Conservation (phyloP, 805 yeast genomes). For the Groenewaldozyma salmanticensis region DNA sequence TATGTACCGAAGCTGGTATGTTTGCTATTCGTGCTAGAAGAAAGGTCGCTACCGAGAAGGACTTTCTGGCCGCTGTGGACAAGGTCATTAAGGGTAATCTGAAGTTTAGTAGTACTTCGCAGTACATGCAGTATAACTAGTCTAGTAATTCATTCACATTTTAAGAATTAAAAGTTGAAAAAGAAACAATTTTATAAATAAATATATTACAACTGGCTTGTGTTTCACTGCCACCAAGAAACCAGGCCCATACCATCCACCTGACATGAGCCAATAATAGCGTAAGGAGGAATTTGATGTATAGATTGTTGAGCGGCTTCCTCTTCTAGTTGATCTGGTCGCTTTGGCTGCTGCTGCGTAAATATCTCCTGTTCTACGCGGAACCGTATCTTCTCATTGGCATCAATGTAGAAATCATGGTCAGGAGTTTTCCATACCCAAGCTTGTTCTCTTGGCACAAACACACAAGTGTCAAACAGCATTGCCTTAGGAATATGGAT, state of each 20-base stretch:
- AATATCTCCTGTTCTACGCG: constrained; percentile 85
- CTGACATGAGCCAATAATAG: constrained; percentile 81
- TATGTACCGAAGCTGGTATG: constrained; percentile 99
- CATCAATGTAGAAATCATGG: constrained; percentile 73
- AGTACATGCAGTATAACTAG: constrained; percentile 96
- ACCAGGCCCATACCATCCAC: constrained; percentile 95
- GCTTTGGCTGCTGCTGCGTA: constrained; percentile 70
- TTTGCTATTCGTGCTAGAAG: constrained; percentile 97
- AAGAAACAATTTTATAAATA: constrained; percentile 1
- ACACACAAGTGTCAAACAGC: constrained; percentile 69
- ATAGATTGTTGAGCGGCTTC: constrained; percentile 5
- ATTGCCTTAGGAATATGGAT: constrained; percentile 77
- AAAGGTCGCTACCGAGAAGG: constrained; percentile 97
- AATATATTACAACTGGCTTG: not conserved
- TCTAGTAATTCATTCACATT: not conserved
- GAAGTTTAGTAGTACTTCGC: constrained; percentile 94
- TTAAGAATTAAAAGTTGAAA: no score
- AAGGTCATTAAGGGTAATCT: constrained; percentile 97
- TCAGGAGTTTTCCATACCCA: constrained; percentile 77
- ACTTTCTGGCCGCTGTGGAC: constrained; percentile 93
- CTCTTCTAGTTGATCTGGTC: constrained; percentile 33
- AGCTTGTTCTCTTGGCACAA: constrained; percentile 66
- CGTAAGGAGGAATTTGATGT: constrained; percentile 61
- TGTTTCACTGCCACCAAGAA: constrained; percentile 80
- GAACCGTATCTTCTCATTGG: constrained; percentile 84